Evolutionary conservation across 2,329 filamentous ascomycete genomes (phyloP), one percentile per base, ranked within the genome.

Genomic region (Penicillium digitatum): DNA sequence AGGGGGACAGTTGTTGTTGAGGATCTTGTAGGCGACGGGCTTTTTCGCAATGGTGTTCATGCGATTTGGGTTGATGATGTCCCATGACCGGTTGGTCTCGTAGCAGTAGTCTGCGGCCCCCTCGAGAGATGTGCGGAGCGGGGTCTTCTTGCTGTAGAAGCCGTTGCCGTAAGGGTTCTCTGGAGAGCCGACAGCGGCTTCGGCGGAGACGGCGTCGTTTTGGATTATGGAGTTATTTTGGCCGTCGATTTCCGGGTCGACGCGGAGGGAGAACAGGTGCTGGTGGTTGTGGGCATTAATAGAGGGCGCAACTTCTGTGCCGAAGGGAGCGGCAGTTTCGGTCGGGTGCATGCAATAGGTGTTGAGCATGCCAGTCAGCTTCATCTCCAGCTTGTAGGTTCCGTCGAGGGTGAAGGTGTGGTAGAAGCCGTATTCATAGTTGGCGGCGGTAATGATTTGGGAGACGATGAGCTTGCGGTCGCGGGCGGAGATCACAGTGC

Each of bases 261-360:
- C 78, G 40, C 91, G 88, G 48, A 96, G 78, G 67, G 89, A 95
- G 82, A 96, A 96, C 31, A 96, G 81, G 73, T 96, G 91, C 73
- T 96, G 90, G 74, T 96, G 91, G 77, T 95, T 95, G 76, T 95
- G 91, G 1, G 91, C 91, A 66, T 94, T 94, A 68, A 95, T 89
- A 43, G 88, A 85, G 0, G 88, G 88, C 64, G 92, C 92, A 5
- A 96, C 91, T 72, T 95, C 86, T 0, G 90, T 95, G 55, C 91
- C 91, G 87, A 88, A 95, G 50, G 89, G 89, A 18, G 87, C 79
- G 2, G 88, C 86, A 57, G 92, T 87, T 73, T 95, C 90, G 47
- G 83, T 87, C 0, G 85, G 82, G 63, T 85, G 82, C 79, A 95
- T 87, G 31, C 84, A 79, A 67, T 95, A 95, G 0, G 91, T 95